Percentiles rank a stretch among this genome's conserved stretches.
phyloP scores from a whole-genome alignment of 2,329 filamentous ascomycete genomes.

The Apiospora phragmitis region DNA sequence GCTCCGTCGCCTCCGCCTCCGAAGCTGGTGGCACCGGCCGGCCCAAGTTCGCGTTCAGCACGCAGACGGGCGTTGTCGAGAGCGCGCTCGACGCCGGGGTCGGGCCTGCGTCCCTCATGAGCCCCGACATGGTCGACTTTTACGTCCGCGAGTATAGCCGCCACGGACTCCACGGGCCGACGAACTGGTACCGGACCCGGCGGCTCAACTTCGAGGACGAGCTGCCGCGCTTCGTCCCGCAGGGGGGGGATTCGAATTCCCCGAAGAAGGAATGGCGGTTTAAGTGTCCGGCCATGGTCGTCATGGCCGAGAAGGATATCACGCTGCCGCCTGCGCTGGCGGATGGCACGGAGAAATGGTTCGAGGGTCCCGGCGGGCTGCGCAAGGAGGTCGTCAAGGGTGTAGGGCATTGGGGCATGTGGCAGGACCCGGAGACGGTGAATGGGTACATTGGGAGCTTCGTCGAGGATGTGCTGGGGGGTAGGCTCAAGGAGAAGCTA shows the following conservation, averaged over 20 bases:
- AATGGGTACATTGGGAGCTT: conserved; percentile 71
- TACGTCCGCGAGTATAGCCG: conserved; percentile 73
- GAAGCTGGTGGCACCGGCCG: conserved; percentile 41
- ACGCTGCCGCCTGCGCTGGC: conserved; percentile 75
- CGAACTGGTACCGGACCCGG: conserved; percentile 85
- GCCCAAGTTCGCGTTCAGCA: conserved; percentile 53
- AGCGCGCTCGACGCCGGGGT: conserved; percentile 59
- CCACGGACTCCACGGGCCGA: conserved; percentile 73
- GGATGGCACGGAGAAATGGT: conserved; percentile 66
- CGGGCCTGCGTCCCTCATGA: conserved; percentile 58
- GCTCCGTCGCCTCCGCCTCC: conserved; percentile 51
- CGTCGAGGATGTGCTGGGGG: conserved; percentile 53
- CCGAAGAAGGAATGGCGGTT: conserved; percentile 54
- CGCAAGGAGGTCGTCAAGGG: conserved; percentile 59
- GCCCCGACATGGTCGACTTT: conserved; percentile 70
- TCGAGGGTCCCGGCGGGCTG: conserved; percentile 58
- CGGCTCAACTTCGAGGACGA: conserved; percentile 79
- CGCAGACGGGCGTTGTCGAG: conserved; percentile 62
- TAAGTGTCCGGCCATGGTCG: conserved; percentile 69
- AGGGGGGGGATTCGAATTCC: conserved; percentile 51
- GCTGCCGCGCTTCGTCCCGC: conserved; percentile 49
- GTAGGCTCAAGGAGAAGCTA: conserved; percentile 37
- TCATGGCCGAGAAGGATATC: conserved; percentile 69
- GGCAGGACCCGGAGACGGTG: conserved; percentile 68
- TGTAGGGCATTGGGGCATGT: conserved; percentile 80